Conservation (phyloP, 176 grass and related monocot genomes). For the Bonia amplexicaulis region DNA sequence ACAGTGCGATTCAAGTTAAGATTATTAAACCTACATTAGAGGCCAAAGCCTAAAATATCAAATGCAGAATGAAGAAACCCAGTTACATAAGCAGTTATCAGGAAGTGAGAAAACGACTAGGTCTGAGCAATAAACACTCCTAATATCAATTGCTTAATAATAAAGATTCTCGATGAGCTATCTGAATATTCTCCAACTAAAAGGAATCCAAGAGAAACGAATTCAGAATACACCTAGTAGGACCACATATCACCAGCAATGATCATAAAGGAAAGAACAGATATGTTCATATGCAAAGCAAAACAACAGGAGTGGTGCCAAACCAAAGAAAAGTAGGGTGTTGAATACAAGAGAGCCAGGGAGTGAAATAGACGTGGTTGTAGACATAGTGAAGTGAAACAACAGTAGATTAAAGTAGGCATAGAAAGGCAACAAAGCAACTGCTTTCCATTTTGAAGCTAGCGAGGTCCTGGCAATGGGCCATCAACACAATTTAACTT, state of each 20-base stretch:
- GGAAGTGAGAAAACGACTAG: neutral
- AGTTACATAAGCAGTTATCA: neutral
- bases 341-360: neutral
- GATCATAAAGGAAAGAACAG: neutral
- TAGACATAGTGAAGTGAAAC: neutral
- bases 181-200: neutral
- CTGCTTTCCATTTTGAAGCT: neutral
- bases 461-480: neutral
- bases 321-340: neutral
- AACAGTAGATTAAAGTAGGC: neutral
- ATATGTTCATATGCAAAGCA: neutral
- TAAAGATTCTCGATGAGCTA: neutral
- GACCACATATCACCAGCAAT: neutral
- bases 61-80: neutral
- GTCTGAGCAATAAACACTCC: neutral
- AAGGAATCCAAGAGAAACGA: neutral
- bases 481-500: constrained; percentile 15
- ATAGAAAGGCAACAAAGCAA: neutral
- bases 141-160: constrained; percentile 14
- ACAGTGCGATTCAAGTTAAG: neutral
- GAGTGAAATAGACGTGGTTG: neutral
- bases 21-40: neutral
- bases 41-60: neutral
- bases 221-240: neutral
- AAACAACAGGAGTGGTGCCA: neutral